Percentiles rank a stretch among this genome's conserved stretches.
phyloP scores from a whole-genome alignment of 2,329 filamentous ascomycete species.

The Didymosphaeria variabile region DNA sequence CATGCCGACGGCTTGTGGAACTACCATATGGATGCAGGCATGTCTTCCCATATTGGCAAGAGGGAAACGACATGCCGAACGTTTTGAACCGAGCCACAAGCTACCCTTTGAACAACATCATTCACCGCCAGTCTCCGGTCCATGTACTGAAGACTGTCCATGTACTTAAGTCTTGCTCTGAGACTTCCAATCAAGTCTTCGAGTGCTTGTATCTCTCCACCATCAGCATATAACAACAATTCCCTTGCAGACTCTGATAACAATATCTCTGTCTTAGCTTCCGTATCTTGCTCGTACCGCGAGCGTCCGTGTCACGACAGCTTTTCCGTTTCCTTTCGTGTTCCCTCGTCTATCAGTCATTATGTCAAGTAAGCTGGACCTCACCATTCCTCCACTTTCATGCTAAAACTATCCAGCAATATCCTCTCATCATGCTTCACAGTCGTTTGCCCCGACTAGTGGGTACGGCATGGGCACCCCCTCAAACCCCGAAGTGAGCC shows the following conservation, averaged over 20 bases:
- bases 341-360: neutral
- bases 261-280: neutral
- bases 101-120: constrained; percentile 20
- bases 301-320: neutral
- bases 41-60: constrained; percentile 23
- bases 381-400: neutral
- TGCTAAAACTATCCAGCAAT: constrained; percentile 5
- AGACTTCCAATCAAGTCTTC: neutral
- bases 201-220: neutral
- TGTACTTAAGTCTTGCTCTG: neutral
- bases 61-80: constrained; percentile 21
- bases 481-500: constrained; percentile 20
- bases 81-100: constrained; percentile 13
- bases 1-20: constrained; percentile 18
- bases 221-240: neutral
- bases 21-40: neutral
- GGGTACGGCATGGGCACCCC: neutral
- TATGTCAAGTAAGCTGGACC: constrained; percentile 18
- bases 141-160: constrained; percentile 1
- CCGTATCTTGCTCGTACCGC: neutral
- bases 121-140: constrained; percentile 23
- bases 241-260: neutral
- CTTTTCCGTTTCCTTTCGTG: neutral
- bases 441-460: constrained; percentile 9
- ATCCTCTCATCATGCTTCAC: neutral